Conservation (phyloP, 108 stramenopile genomes). For the Ochromonas danica region DNA sequence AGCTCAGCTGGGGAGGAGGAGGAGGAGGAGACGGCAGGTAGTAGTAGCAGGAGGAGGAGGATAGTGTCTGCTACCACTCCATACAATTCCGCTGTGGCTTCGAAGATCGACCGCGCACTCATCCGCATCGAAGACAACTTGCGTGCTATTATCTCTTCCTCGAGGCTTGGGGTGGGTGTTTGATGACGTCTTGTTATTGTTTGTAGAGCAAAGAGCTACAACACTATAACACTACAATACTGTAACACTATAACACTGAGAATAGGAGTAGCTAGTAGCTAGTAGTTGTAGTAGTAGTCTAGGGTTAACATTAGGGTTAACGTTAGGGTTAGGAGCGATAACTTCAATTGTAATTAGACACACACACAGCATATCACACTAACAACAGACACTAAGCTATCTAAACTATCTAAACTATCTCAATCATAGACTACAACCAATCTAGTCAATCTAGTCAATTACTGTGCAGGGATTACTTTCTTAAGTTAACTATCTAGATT, state of each 20-base stretch:
- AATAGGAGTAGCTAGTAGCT: constrained; percentile 15
- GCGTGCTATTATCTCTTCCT: constrained; percentile 15
- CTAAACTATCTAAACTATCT: constrained; percentile 17
- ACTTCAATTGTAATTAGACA: constrained; percentile 17
- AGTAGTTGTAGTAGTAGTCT: constrained; percentile 16
- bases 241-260: constrained; percentile 16
- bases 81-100: constrained; percentile 15
- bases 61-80: constrained; percentile 14
- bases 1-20: constrained; percentile 12
- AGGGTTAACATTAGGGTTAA: constrained; percentile 10
- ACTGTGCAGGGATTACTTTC: constrained; percentile 15
- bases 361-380: constrained; percentile 9
- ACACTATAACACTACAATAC: constrained; percentile 17
- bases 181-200: constrained; percentile 9
- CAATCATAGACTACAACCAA: constrained; percentile 16
- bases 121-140: constrained; percentile 15
- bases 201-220: constrained; percentile 15
- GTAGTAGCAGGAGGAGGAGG: constrained; percentile 13
- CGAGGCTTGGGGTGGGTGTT: constrained; percentile 12
- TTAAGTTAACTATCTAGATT: constrained; percentile 17
- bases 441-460: constrained; percentile 17
- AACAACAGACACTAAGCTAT: constrained; percentile 16
- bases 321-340: constrained; percentile 14
- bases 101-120: constrained; percentile 12
- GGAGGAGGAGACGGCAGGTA: constrained; percentile 8